phyloP scores from a whole-genome alignment of 306 rosid species.

The Elaeagnus macrophylla region DNA sequence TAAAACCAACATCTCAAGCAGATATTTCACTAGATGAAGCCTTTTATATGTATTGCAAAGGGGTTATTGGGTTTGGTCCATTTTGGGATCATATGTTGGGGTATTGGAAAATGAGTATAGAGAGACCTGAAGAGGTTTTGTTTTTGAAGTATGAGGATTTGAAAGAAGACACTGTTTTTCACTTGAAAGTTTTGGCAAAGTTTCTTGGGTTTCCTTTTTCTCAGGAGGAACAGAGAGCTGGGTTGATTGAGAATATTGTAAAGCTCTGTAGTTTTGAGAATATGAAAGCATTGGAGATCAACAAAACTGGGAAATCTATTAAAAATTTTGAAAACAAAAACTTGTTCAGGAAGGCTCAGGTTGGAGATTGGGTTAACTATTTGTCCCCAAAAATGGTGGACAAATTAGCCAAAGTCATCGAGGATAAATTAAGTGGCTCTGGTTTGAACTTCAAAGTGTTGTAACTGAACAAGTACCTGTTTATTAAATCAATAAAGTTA shows the following conservation, averaged over 20 bases:
- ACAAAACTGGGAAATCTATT: conserved; percentile 23
- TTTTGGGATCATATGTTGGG: conserved; percentile 44
- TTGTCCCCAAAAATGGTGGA: conserved; percentile 36
- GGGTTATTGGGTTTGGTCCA: conserved; percentile 37
- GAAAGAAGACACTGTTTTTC: conserved; percentile 21
- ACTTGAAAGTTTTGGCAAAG: conserved; percentile 29
- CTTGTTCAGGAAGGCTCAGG: conserved; percentile 45
- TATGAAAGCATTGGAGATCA: conserved; percentile 38
- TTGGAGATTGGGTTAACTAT: conserved; percentile 52
- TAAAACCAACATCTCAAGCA: conserved; percentile 4
- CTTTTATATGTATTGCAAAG: conserved; percentile 40
- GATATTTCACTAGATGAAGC: conserved; percentile 26
- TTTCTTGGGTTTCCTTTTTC: conserved; percentile 38
- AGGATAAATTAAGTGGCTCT: conserved; percentile 29
- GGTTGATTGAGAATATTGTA: conserved; percentile 24
- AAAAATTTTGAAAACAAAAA: conserved; percentile 30
- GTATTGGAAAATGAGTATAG: conserved; percentile 46
- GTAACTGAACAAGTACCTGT: no score
- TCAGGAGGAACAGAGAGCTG: conserved; percentile 32
- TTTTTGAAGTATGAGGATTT: conserved; percentile 50
- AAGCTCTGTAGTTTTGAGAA: conserved; percentile 40
- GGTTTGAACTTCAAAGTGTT: conserved; percentile 26
- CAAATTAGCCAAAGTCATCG: conserved; percentile 30
- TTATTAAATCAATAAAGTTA: no score
- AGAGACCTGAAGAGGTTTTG: conserved; percentile 32